Conservation (phyloP, 352 stramenopile species). For the Thalassiosira exigua region DNA sequence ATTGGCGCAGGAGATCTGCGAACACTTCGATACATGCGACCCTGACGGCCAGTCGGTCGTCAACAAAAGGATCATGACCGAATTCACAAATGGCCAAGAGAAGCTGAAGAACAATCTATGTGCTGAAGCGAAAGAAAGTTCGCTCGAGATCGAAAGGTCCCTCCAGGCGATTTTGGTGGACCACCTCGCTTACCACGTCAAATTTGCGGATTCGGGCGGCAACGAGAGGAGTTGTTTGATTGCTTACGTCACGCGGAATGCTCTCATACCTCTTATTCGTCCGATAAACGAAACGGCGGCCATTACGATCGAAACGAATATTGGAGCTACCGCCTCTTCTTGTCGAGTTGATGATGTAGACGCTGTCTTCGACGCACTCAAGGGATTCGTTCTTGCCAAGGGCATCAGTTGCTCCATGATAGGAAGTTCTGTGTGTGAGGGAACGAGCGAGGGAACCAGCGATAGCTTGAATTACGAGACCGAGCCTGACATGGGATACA, state of each 20-base stretch:
- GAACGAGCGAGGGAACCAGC: slow-evolving; percentile 8
- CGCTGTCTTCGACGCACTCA: slow-evolving; percentile 40
- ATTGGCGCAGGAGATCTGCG: slow-evolving; percentile 72
- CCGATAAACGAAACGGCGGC: slow-evolving; percentile 18
- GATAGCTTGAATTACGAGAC: too few species aligned
- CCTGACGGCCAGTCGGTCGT: slow-evolving; percentile 38
- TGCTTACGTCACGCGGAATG: slow-evolving; percentile 36
- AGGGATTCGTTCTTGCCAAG: slow-evolving; percentile 45
- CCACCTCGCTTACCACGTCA: slow-evolving; percentile 60
- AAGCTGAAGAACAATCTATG: slow-evolving; percentile 46
- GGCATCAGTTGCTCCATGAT: slow-evolving; percentile 54
- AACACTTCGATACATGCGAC: slow-evolving; percentile 71
- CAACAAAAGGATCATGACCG: slow-evolving; percentile 42
- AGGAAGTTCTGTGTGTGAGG: slow-evolving; percentile 45
- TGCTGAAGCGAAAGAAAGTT: slow-evolving; percentile 27
- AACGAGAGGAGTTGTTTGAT: slow-evolving; percentile 54
- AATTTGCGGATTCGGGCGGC: slow-evolving; percentile 38
- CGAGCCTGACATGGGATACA: slow-evolving; percentile 24
- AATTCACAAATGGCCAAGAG: slow-evolving; percentile 51
- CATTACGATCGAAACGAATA: slow-evolving; percentile 33
- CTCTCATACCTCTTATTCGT: slow-evolving; percentile 49
- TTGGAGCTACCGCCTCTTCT: not conserved
- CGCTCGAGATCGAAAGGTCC: slow-evolving; percentile 35
- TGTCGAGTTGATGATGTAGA: slow-evolving; percentile 21
- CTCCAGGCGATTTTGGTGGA: slow-evolving; percentile 58